Base-by-base conservation (phyloP, 2,329 filamentous ascomycete species). In the Tolypocladium tundrense region DNA sequence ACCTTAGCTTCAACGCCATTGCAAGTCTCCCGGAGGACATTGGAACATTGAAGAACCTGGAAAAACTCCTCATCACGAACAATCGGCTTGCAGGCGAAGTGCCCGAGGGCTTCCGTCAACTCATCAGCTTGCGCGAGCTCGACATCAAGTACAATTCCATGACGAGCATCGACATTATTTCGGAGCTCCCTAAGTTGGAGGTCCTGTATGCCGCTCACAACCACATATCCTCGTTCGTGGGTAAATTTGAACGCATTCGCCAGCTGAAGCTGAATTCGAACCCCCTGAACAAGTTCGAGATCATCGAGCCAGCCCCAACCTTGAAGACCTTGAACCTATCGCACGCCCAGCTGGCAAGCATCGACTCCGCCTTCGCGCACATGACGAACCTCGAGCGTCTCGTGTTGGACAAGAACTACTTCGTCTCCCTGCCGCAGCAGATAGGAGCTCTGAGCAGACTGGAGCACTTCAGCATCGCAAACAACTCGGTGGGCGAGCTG, bases 1-100 rank as follows among this genome's bases (percentile, higher is more conserved):
- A 99, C 67, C 85, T 99, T 68, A 97, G 93, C 70, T 99, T 99
- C 81, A 99, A 99, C 69, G 84, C 87, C 45, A 96, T 99, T 61
- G 83, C 83, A 13, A 82, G 78, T 57, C 76, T 99, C 9, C 91
- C 92, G 0, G 85, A 87, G 16, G 77, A 86, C 61, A 89, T 99
- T 63, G 90, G 91, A 8, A 84, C 85, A 57, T 75, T 99, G 59
- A 84, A 80, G 59, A 90, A 86, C 57, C 76, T 99, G 42, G 94
- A 97, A 72, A 86, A 92, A 62, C 82, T 99, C 37, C 91, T 94
- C 75, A 93, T 96, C 64, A 97, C 94, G 2, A 99, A 99, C 75
- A 99, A 99, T 73, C 87, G 88, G 60, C 77, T 99, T 16, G 81
- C 83, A 24, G 90, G 90, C 3, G 79, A 86, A 8, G 84, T 97